These are phyloP conservation scores for Mytilinidion resinicola DNA, from an alignment of 495 filamentous ascomycete genomes.

Conservation along the genomic window DNA sequence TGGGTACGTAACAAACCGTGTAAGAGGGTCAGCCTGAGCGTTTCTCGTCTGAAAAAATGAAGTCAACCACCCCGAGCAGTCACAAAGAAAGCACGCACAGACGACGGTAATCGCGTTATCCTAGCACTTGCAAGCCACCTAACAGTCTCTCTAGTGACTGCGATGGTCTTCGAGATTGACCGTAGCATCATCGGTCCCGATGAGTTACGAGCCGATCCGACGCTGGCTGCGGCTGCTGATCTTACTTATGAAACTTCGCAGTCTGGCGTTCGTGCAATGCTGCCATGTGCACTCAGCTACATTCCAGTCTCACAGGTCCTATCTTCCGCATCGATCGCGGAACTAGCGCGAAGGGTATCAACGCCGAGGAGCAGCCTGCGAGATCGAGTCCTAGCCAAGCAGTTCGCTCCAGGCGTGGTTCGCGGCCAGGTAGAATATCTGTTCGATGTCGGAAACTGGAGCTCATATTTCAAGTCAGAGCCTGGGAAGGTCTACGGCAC, in stretches of 20 bases:
- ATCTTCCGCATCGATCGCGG: constrained; percentile 17
- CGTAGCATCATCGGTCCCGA: constrained; percentile 38
- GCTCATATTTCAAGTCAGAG: constrained; percentile 36
- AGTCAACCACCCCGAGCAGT: too few species aligned
- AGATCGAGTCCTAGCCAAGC: constrained; percentile 29
- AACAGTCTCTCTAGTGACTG: constrained; percentile 29
- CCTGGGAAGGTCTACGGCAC: constrained; percentile 46
- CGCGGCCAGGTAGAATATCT: constrained; percentile 45
- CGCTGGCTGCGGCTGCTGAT: constrained; percentile 17
- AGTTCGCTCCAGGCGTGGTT: constrained; percentile 30
- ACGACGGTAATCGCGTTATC: too few species aligned
- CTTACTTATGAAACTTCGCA: constrained; percentile 34
- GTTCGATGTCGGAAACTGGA: constrained; percentile 44
- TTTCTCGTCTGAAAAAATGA: too few species aligned
- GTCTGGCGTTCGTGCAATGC: constrained; percentile 36
- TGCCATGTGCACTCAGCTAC: constrained; percentile 43
- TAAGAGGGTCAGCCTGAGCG: too few species aligned
- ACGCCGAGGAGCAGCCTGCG: not conserved
- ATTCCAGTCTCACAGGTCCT: constrained; percentile 39
- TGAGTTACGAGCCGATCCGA: constrained; percentile 37
- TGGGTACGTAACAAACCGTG: too few species aligned
- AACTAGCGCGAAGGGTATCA: not conserved
- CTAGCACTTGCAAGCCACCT: not conserved
- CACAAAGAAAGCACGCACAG: too few species aligned
- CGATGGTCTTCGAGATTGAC: constrained; percentile 44